Percentiles rank a stretch among this genome's conserved stretches.
These are phyloP conservation scores for Eustoma russellianum DNA, from an alignment of 257 asterid genomes.

Conservation along the genomic window DNA sequence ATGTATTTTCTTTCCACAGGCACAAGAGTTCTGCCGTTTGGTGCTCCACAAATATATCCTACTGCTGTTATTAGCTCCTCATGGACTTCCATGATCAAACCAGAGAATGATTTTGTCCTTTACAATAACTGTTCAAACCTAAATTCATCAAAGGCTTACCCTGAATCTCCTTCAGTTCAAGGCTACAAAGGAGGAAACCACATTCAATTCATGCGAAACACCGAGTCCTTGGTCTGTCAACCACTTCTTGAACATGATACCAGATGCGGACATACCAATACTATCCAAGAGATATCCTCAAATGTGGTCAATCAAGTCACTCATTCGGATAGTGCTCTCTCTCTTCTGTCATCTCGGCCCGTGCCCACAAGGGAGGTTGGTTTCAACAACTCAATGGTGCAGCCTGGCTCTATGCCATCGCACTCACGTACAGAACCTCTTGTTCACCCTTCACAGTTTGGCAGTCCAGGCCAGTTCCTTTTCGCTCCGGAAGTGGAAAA, in stretches of 20 bases:
- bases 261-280: conserved; percentile 16
- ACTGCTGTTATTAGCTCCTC: conserved; percentile 31
- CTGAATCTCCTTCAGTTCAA: conserved; percentile 21
- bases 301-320: conserved; percentile 38
- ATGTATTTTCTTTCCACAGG: conserved; percentile 12
- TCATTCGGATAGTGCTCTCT: conserved; percentile 80
- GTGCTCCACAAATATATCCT: conserved; percentile 34
- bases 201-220: conserved; percentile 33
- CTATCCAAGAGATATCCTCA: conserved; percentile 21
- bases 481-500: conserved; percentile 28
- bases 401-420: conserved; percentile 23
- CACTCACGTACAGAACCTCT: conserved; percentile 19
- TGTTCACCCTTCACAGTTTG: conserved; percentile 29
- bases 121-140: conserved; percentile 25
- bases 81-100: conserved; percentile 35
- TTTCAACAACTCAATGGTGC: conserved; percentile 26
- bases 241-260: conserved; percentile 29
- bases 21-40: conserved; percentile 43
- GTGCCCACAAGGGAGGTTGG: conserved; percentile 47
- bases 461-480: conserved; percentile 25
- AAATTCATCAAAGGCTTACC: conserved; percentile 23
- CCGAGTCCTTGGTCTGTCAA: conserved; percentile 23
- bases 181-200: conserved; percentile 22
- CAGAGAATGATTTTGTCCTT: conserved; percentile 24
- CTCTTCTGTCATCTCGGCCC: conserved; percentile 87